These are phyloP conservation scores for Candida cerambycidarum DNA, from an alignment of 805 yeast species.

Conservation along the genomic window DNA sequence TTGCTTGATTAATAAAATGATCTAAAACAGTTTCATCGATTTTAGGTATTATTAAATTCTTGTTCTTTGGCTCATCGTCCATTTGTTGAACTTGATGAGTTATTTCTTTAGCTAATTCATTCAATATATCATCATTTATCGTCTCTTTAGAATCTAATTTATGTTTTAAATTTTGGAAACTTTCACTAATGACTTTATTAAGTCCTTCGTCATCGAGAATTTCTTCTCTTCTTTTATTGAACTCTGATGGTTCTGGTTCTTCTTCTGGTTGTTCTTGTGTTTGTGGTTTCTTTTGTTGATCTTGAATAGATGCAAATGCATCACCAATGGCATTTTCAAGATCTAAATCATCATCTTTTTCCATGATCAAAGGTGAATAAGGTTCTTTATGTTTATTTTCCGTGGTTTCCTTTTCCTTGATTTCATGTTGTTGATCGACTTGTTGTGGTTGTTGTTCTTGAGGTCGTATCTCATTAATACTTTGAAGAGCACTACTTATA, in stretches of 20 bases:
- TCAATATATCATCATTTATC: slow-evolving; percentile 22
- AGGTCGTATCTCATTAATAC: slow-evolving; percentile 14
- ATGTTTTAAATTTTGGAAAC: slow-evolving; percentile 18
- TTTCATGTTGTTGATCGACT: slow-evolving; percentile 4
- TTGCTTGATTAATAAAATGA: slow-evolving; percentile 37
- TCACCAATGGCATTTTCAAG: slow-evolving; percentile 39
- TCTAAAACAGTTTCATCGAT: slow-evolving; percentile 36
- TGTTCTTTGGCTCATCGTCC: slow-evolving; percentile 2
- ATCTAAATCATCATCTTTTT: slow-evolving; percentile 22
- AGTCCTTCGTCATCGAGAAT: slow-evolving; percentile 18
- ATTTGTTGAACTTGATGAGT: slow-evolving; percentile 29
- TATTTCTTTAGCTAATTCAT: slow-evolving; percentile 30
- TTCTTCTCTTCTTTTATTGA: slow-evolving; percentile 2
- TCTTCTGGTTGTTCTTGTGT: neutral
- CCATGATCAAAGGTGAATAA: slow-evolving; percentile 16
- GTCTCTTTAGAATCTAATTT: slow-evolving; percentile 17
- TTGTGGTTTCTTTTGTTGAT: neutral
- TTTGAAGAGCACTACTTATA: slow-evolving; percentile 16
- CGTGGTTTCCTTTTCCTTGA: neutral
- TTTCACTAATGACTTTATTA: slow-evolving; percentile 21
- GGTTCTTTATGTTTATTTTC: neutral
- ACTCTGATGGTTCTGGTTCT: too few relatives aligned
- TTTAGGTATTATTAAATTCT: slow-evolving; percentile 23
- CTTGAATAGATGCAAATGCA: slow-evolving; percentile 29
- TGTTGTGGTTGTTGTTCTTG: slow-evolving; percentile 5